These are phyloP conservation scores for Cyberlindnera mrakii DNA, from an alignment of 805 yeast genomes.

Conservation along the genomic window DNA sequence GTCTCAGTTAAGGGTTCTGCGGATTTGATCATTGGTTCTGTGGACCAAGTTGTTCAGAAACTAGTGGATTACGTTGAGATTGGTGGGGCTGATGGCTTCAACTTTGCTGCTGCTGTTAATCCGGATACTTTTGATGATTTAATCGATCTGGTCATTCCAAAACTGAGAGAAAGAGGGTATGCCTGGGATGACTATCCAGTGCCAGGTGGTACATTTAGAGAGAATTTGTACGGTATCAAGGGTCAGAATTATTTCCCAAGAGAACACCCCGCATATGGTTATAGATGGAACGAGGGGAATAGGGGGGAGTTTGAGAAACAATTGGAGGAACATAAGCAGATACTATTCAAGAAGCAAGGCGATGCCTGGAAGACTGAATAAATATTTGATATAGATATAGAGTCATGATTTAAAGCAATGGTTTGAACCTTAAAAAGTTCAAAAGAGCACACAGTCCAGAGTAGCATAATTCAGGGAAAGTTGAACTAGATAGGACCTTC, in stretches of 20 bases:
- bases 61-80: slow-evolving; percentile 32
- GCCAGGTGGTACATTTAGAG: slow-evolving; percentile 30
- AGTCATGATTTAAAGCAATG: too few species aligned
- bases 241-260: slow-evolving; percentile 15
- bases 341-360: not conserved
- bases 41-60: slow-evolving; percentile 33
- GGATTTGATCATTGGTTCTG: slow-evolving; percentile 29
- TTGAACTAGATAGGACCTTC: slow-evolving; percentile 29
- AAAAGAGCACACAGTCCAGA: too few species aligned
- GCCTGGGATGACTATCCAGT: slow-evolving; percentile 31
- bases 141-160: slow-evolving; percentile 32
- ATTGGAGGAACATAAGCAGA: slow-evolving; percentile 3
- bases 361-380: not conserved
- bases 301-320: slow-evolving; percentile 23
- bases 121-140: slow-evolving; percentile 36
- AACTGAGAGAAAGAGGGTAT: slow-evolving; percentile 28
- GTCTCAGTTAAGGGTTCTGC: slow-evolving; percentile 21
- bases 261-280: slow-evolving; percentile 13
- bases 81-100: slow-evolving; percentile 40
- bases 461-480: too few species aligned
- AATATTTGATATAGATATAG: too few species aligned
- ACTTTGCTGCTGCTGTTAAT: slow-evolving; percentile 29
- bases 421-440: too few species aligned
- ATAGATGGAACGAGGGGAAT: slow-evolving; percentile 21
- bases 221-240: slow-evolving; percentile 19